phyloP scores from a whole-genome alignment of 2,329 filamentous ascomycete species.

The Trichoderma citrinoviride region DNA sequence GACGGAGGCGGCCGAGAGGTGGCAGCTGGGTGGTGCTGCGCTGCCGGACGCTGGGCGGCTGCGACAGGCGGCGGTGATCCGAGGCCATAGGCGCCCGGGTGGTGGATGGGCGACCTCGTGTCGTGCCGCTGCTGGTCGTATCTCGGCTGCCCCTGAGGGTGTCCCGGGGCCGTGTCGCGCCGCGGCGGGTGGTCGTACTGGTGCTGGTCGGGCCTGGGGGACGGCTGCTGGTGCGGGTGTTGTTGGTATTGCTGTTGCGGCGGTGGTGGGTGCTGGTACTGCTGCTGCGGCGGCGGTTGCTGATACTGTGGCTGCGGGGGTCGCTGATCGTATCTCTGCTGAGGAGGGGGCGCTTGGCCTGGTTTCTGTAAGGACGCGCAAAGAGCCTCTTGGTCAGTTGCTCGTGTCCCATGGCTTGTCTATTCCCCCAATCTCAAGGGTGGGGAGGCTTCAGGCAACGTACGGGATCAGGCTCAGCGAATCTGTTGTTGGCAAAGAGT shows the following conservation, averaged over 20 bases:
- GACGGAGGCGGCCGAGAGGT: conserved; percentile 64
- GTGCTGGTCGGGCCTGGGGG: conserved; percentile 2
- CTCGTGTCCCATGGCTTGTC: neutral
- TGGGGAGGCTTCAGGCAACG: conserved; percentile 25
- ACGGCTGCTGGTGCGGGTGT: neutral
- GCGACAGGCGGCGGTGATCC: conserved; percentile 52
- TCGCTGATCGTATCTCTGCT: conserved; percentile 22
- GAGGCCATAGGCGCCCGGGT: conserved; percentile 42
- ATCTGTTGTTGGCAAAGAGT: conserved; percentile 44
- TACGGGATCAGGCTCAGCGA: conserved; percentile 73
- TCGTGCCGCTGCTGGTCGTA: conserved; percentile 42
- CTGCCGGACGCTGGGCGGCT: conserved; percentile 40
- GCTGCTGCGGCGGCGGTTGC: neutral
- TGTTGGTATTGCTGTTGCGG: conserved; percentile 22
- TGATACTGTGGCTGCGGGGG: conserved; percentile 24
- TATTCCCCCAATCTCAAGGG: conserved; percentile 5
- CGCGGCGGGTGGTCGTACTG: conserved; percentile 17
- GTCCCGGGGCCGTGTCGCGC: conserved; percentile 5
- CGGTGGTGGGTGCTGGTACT: conserved; percentile 5
- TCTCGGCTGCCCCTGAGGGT: conserved; percentile 14
- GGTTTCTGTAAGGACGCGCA: conserved; percentile 36
- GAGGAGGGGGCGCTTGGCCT: conserved; percentile 31
- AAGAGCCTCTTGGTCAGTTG: neutral
- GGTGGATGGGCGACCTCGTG: conserved; percentile 44
- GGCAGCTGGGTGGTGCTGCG: conserved; percentile 53